Evolutionary conservation across 2,329 filamentous ascomycete genomes (phyloP), one percentile per base, ranked within the genome.

Genomic region (Talaromyces sp.): DNA sequence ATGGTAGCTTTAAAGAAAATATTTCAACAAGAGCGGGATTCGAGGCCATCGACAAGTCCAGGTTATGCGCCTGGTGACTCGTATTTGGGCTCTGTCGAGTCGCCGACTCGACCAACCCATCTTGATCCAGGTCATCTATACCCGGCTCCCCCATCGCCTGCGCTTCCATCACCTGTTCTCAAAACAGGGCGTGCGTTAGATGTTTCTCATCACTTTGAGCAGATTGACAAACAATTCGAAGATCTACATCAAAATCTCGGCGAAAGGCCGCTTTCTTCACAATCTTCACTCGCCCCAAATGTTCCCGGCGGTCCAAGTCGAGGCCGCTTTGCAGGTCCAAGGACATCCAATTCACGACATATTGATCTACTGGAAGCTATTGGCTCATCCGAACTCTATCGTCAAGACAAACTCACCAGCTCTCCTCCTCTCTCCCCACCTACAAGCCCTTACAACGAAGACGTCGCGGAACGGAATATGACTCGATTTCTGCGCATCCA

Each of bases 401-500:
- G 66, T 32, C 69, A 63, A 32, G 47, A 56, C 58, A 62, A 33
- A n/a, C n/a, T n/a, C n/a, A n/a, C n/a, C 51, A 62, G 24, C 51
- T 52, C 41, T 39, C 63, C n/a, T 56, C 39, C 56, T 13, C 49
- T 61, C 9, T 55, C 70, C 24, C 70, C 70, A 9, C 69, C 70
- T 3, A 64, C 61, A 5, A 66, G 62, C 16, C 69, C 70, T 10
- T 76, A 73, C 56, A 76, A 76, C 42, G 74, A 76, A 60, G 71
- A 76, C 57, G 65, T 76, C 47, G 74, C 74, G 4, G 74, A 76
- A 53, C 70, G 74, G 20, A 76, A 76, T 47, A 73, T 75, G 66
- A 67, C 63, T 8, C 55, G 64, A 11, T 70, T 71, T 40, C 58
- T 72, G 8, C 65, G 66, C 35, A 59, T 60, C 4, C 62, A 65